phyloP scores from a whole-genome alignment of 2,329 filamentous ascomycete genomes.

The Aspergillus persii region DNA sequence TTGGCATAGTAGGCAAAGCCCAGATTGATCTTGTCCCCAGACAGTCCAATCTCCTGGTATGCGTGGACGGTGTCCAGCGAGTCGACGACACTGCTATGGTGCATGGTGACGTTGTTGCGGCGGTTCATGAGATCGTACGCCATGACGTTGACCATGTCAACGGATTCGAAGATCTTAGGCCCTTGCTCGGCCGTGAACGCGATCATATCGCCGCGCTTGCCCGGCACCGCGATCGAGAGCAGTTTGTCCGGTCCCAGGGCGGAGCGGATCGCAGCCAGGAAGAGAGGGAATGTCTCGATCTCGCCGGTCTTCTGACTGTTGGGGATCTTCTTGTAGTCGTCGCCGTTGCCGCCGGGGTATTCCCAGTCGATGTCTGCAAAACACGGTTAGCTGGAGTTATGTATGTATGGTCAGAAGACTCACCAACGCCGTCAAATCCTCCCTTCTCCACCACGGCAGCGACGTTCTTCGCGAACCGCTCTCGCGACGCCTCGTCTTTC shows the following conservation, averaged over 20 bases:
- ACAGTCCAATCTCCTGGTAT: conserved; percentile 59
- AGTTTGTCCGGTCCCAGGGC: conserved; percentile 59
- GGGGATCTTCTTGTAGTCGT: conserved; percentile 63
- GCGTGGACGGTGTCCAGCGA: conserved; percentile 56
- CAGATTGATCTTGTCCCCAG: conserved; percentile 58
- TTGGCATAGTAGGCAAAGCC: conserved; percentile 70
- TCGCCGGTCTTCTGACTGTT: conserved; percentile 60
- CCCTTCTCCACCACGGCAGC: conserved; percentile 60
- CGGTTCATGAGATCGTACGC: conserved; percentile 71
- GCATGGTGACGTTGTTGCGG: conserved; percentile 61
- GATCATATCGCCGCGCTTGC: conserved; percentile 62
- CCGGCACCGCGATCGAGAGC: conserved; percentile 67
- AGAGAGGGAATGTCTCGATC: conserved; percentile 60
- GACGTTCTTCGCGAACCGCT: conserved; percentile 63
- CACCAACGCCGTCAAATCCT: conserved; percentile 64
- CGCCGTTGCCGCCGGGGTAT: conserved; percentile 61
- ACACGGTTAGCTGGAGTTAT: too few species aligned
- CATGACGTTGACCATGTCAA: conserved; percentile 71
- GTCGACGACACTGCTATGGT: conserved; percentile 62
- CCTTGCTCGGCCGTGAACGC: conserved; percentile 60
- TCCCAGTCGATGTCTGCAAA: conserved; percentile 65
- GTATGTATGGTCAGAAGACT: conserved; percentile 12
- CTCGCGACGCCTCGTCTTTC: conserved; percentile 50
- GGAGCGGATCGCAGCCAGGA: conserved; percentile 58
- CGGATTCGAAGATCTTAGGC: conserved; percentile 56